Evolutionary conservation across 345 rosid species (phyloP).

Genomic region (Murraya paniculata): DNA sequence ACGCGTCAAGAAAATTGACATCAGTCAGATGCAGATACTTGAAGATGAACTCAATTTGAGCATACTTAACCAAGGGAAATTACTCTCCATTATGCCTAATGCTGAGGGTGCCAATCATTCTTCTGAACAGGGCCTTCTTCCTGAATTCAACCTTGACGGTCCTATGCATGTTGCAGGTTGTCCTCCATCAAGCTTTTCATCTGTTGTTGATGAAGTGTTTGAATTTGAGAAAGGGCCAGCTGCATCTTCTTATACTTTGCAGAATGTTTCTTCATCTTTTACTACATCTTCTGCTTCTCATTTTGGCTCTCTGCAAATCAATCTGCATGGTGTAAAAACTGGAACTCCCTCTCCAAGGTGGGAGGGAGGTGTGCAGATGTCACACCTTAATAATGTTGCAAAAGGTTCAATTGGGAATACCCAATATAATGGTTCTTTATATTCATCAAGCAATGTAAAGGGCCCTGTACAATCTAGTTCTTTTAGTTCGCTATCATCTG

Average conservation of each 20-base stretch:
- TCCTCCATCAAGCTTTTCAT: conserved; percentile 66
- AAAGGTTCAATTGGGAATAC: conserved; percentile 31
- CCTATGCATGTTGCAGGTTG: conserved; percentile 48
- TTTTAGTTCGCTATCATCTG: conserved; percentile 47
- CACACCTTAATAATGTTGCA: conserved; percentile 39
- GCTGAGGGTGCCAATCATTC: conserved; percentile 43
- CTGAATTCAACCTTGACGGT: conserved; percentile 55
- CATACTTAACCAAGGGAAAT: conserved; percentile 50
- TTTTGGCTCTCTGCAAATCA: conserved; percentile 46
- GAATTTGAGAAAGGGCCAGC: conserved; percentile 72
- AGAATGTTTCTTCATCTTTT: conserved; percentile 42
- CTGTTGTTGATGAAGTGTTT: conserved; percentile 90
- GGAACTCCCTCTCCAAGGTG: conserved; percentile 55
- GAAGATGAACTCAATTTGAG: conserved; percentile 83
- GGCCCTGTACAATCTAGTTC: conserved; percentile 54
- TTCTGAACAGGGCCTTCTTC: conserved; percentile 51
- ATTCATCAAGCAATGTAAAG: conserved; percentile 46
- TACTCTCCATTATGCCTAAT: conserved; percentile 48
- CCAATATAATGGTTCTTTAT: conserved; percentile 47
- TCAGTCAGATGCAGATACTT: conserved; percentile 74
- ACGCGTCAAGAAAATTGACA: conserved; percentile 70
- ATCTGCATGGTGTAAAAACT: conserved; percentile 38
- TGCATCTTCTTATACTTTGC: conserved; percentile 43
- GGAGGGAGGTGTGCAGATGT: conserved; percentile 49
- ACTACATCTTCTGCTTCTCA: conserved; percentile 48